These are phyloP conservation scores for Xylaria venustula DNA, from an alignment of 495 filamentous ascomycete species.

Conservation along the genomic window DNA sequence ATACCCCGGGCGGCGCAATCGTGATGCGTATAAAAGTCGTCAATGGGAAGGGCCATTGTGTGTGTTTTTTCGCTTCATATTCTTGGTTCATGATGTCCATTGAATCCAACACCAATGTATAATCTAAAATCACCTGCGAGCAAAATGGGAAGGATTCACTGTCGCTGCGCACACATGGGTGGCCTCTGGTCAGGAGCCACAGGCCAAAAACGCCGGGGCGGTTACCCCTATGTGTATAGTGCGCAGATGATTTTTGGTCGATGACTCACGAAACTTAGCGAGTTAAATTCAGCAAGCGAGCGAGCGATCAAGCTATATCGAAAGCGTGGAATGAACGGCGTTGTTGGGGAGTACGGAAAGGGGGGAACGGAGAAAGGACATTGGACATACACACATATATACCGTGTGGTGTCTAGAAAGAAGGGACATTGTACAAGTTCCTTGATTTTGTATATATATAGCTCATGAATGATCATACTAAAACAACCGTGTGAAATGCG, in stretches of 20 bases:
- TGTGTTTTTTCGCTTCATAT: constrained; percentile 17
- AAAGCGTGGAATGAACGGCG: constrained; percentile 1
- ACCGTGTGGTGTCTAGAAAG: constrained; percentile 3
- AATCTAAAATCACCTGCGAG: constrained; percentile 14
- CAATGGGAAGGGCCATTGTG: not conserved
- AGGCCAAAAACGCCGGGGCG: not conserved
- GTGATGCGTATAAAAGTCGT: constrained; percentile 6
- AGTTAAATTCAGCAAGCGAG: constrained; percentile 7
- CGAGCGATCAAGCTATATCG: not conserved
- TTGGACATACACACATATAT: not conserved
- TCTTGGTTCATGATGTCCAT: constrained; percentile 9
- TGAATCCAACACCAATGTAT: constrained; percentile 16
- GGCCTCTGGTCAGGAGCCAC: not conserved
- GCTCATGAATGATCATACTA: constrained; percentile 14
- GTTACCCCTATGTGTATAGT: not conserved
- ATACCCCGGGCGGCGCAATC: constrained; percentile 27
- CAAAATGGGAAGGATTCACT: constrained; percentile 5
- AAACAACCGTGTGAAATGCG: constrained; percentile 5
- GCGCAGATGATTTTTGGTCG: not conserved
- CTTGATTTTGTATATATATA: constrained; percentile 26
- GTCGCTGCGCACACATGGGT: not conserved
- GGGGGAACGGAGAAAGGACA: not conserved
- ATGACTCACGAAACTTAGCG: not conserved
- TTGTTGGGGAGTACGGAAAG: constrained; percentile 4
- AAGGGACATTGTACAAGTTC: not conserved